These are phyloP conservation scores for Penicillium sp. DNA, from an alignment of 2,329 filamentous ascomycete genomes.

Conservation along the genomic window DNA sequence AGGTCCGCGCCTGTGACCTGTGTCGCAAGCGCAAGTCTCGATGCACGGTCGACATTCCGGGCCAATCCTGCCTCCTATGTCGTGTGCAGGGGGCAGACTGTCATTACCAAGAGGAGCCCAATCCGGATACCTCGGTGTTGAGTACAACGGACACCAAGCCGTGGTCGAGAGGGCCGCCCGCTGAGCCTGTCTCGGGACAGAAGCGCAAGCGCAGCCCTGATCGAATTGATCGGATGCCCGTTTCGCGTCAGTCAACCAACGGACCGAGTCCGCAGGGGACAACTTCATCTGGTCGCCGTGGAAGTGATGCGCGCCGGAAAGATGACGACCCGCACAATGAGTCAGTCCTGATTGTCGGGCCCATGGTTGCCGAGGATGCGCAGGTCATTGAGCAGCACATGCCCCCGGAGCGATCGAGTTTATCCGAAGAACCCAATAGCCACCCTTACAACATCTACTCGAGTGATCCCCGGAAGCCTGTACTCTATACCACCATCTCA, in stretches of 20 bases:
- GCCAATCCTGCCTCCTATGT: conserved; percentile 61
- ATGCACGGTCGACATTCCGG: conserved; percentile 61
- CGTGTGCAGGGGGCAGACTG: conserved; percentile 62
- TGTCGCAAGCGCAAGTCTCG: conserved; percentile 65
- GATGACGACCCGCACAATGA: conserved; percentile 46
- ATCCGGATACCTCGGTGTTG: conserved; percentile 31
- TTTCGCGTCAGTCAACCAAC: conserved; percentile 29
- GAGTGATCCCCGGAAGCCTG: conserved; percentile 51
- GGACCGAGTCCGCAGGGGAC: conserved; percentile 32
- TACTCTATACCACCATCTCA: conserved; percentile 55
- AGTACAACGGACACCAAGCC: conserved; percentile 32
- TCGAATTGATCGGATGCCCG: conserved; percentile 20
- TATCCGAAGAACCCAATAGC: conserved; percentile 45
- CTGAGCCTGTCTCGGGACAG: conserved; percentile 34
- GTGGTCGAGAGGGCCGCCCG: conserved; percentile 34
- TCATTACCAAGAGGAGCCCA: conserved; percentile 53
- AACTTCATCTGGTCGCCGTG: conserved; percentile 32
- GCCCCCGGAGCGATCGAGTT: conserved; percentile 46
- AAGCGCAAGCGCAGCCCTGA: conserved; percentile 45
- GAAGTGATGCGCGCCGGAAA: conserved; percentile 38
- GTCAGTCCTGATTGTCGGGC: conserved; percentile 61
- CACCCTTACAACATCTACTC: conserved; percentile 57
- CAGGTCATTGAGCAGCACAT: conserved; percentile 65
- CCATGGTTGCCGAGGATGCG: conserved; percentile 62
- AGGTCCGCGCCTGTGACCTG: conserved; percentile 62